A percentile compares a stretch with the other conserved stretches of the same genome.
Evolutionary conservation across 139 green algal genomes (phyloP).

Genomic region (Chlorella ohadii): DNA sequence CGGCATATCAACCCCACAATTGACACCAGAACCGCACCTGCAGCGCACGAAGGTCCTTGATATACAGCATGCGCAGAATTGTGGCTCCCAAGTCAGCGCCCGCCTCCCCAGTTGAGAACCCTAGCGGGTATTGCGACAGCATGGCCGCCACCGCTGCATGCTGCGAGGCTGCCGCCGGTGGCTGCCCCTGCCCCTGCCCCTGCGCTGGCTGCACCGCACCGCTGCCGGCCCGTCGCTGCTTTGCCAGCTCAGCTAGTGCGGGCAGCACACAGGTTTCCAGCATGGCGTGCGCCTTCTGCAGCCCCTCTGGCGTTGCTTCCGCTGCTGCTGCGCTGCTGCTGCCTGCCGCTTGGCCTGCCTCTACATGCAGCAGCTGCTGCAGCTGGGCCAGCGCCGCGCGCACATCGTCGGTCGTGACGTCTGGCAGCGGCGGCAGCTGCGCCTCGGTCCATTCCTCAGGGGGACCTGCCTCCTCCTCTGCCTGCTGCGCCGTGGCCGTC

Average conservation of each 20-base stretch:
- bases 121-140: constrained; percentile 41
- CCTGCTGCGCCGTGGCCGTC: not conserved
- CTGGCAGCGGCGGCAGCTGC: constrained; percentile 18
- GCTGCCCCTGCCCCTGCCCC: not conserved
- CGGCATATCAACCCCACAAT: no score
- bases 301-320: not conserved
- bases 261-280: constrained; percentile 40
- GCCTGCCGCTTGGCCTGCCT: not conserved
- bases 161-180: constrained; percentile 2
- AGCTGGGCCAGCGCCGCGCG: not conserved
- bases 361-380: constrained; percentile 21
- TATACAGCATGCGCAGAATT: constrained; percentile 74
- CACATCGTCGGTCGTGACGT: constrained; percentile 6
- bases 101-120: constrained; percentile 51
- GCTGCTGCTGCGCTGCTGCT: constrained; percentile 13
- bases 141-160: constrained; percentile 24
- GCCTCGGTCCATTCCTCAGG: constrained; percentile 17
- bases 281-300: not conserved
- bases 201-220: not conserved
- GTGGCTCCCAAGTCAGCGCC: constrained; percentile 56
- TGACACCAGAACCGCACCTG: no score
- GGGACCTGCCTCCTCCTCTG: not conserved
- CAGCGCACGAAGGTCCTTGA: constrained; percentile 66
- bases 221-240: constrained; percentile 7
- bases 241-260: constrained; percentile 21